phyloP scores from a whole-genome alignment of 2,329 filamentous ascomycete species.

The Xylaria multiplex region DNA sequence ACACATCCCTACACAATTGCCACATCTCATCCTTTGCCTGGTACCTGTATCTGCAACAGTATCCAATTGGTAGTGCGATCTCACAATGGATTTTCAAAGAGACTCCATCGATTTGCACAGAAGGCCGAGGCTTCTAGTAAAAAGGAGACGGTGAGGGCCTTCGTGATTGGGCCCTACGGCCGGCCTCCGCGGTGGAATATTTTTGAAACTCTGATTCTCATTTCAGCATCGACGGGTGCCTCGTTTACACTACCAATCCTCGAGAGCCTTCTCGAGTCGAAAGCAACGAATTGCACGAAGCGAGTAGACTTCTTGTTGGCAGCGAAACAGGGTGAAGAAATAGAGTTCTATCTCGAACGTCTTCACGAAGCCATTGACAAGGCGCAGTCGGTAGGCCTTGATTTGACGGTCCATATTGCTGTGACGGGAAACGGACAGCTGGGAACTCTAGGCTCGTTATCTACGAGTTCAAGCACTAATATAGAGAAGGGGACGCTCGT shows the following conservation, averaged over 20 bases:
- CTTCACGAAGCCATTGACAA: slow-evolving; percentile 57
- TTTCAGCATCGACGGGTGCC: slow-evolving; percentile 71
- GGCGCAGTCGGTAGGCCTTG: slow-evolving; percentile 58
- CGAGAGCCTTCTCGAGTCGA: slow-evolving; percentile 60
- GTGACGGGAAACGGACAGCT: slow-evolving; percentile 56
- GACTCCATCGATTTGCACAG: slow-evolving; percentile 60
- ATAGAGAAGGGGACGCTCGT: slow-evolving; percentile 42
- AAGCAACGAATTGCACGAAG: slow-evolving; percentile 58
- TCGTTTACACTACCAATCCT: slow-evolving; percentile 70
- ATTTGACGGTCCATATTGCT: slow-evolving; percentile 63
- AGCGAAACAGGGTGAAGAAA: slow-evolving; percentile 62
- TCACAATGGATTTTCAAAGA: slow-evolving; percentile 66
- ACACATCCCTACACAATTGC: slow-evolving; percentile 71
- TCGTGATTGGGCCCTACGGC: slow-evolving; percentile 67
- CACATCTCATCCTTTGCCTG: slow-evolving; percentile 61
- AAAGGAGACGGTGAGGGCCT: slow-evolving; percentile 54
- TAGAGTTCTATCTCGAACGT: slow-evolving; percentile 64
- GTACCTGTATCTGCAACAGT: slow-evolving; percentile 66
- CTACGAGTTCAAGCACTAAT: slow-evolving; percentile 33
- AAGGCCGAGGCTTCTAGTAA: slow-evolving; percentile 48
- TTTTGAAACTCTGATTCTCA: slow-evolving; percentile 68
- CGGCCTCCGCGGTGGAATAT: slow-evolving; percentile 65
- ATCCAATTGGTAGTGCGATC: slow-evolving; percentile 67
- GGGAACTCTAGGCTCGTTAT: slow-evolving; percentile 34
- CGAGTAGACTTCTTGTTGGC: slow-evolving; percentile 64